These are phyloP conservation scores for Protomyces inouyei DNA, from an alignment of 1,139 yeast genomes.

Conservation along the genomic window DNA sequence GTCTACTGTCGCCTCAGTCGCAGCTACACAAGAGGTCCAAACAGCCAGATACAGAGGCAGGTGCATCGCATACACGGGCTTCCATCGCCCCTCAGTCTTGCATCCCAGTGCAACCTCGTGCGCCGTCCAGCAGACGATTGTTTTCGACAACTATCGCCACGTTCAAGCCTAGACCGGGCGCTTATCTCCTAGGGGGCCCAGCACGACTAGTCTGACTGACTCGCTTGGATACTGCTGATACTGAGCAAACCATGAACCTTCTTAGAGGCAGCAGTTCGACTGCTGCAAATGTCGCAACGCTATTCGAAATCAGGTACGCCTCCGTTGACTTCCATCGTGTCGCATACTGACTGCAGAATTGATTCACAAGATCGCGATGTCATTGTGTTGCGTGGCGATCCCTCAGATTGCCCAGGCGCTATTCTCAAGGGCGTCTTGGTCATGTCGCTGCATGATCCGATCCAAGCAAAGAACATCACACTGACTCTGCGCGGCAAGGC, in stretches of 20 bases:
- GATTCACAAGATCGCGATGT: constrained; percentile 73
- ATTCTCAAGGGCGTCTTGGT: constrained; percentile 72
- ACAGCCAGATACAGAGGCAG: too few relatives aligned
- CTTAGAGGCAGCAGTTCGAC: constrained; percentile 7
- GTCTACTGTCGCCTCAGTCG: too few relatives aligned
- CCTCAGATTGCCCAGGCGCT: constrained; percentile 73
- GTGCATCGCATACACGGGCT: too few relatives aligned
- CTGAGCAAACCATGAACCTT: constrained; percentile 8
- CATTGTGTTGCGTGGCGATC: constrained; percentile 69
- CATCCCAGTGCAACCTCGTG: too few relatives aligned
- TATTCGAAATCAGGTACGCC: constrained; percentile 36
- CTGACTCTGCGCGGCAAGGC: constrained; percentile 63
- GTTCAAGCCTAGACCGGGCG: too few relatives aligned
- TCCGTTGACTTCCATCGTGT: constrained; percentile 11
- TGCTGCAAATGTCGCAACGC: constrained; percentile 31
- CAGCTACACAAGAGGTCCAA: too few relatives aligned
- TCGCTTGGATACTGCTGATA: too few relatives aligned
- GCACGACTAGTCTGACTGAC: too few relatives aligned
- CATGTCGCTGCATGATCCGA: constrained; percentile 69
- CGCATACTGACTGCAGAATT: constrained; percentile 53
- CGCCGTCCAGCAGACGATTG: too few relatives aligned
- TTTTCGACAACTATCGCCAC: too few relatives aligned
- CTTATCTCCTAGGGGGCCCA: too few relatives aligned
- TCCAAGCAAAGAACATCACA: constrained; percentile 58
- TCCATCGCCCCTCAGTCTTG: too few relatives aligned